Evolutionary conservation across 169 alveolate genomes (phyloP).

Genomic region (Plasmodium inui): DNA sequence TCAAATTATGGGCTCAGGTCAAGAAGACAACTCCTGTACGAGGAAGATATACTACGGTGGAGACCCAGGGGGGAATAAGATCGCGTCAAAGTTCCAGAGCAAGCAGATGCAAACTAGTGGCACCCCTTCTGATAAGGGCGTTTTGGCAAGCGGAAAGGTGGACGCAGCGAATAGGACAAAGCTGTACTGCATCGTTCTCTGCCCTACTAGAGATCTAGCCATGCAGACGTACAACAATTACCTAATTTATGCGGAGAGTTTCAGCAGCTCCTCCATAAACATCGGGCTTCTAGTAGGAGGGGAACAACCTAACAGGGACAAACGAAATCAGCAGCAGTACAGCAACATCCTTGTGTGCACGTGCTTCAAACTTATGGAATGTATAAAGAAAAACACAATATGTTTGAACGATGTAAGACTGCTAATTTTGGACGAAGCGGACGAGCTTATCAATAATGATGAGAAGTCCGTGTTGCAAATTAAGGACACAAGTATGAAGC

Average conservation of each 20-base stretch:
- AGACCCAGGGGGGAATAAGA: not conserved
- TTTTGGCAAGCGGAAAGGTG: not conserved
- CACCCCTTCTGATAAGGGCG: too few relatives aligned
- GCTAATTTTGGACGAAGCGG: constrained; percentile 79
- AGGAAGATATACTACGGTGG: constrained; percentile 23
- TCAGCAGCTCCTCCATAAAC: constrained; percentile 48
- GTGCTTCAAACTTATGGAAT: constrained; percentile 47
- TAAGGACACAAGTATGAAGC: constrained; percentile 29
- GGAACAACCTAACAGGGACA: constrained; percentile 77
- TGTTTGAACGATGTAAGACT: constrained; percentile 26
- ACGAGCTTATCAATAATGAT: constrained; percentile 76
- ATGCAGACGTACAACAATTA: constrained; percentile 85
- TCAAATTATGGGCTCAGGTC: not conserved
- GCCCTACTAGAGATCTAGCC: constrained; percentile 86
- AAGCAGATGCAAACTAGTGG: not conserved
- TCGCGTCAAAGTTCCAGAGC: not conserved
- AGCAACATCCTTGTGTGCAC: constrained; percentile 60
- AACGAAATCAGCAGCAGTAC: constrained; percentile 21
- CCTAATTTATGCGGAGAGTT: constrained; percentile 79
- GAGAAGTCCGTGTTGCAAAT: constrained; percentile 36
- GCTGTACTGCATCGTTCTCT: constrained; percentile 83
- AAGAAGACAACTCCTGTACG: not conserved
- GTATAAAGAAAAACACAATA: constrained; percentile 41
- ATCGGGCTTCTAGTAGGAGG: constrained; percentile 86
- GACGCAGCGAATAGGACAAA: constrained; percentile 68